Evolutionary conservation across 257 asterid genomes (phyloP), one percentile per base, ranked within the genome.

Genomic region (Solanum ahanhuiri): DNA sequence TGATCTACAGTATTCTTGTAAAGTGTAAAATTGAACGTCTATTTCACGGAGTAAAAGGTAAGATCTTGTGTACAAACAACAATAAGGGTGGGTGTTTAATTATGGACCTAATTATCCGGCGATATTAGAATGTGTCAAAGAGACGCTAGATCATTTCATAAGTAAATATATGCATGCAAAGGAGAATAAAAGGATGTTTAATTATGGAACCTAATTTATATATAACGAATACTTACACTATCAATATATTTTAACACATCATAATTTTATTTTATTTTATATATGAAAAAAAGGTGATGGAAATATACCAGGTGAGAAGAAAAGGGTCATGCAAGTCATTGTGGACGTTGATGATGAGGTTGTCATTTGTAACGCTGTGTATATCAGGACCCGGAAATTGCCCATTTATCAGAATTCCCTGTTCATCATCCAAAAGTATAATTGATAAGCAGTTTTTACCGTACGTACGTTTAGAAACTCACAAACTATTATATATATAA

Each of bases 351-450:
- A 96, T 85, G 23, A 92, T 88, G 85, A 94, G 87, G 69, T 94
- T 94, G 84, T 94, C 96, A 41, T 96, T 94, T 33, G 98, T 96
- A 17, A 90, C 96, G 7, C 93, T 82, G 31, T 88, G 35, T 70
- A 96, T 88, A 9, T 91, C 91, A 7, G 98, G 98, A 25, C 98
- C 98, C 0, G 98, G 98, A 90, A 95, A 95, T 82, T 93, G 93
- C 1, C 95, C 98, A 86, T 95, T 95, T 54, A 95, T 92, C 43
- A 95, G 87, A 79, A 95, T 93, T 60, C 94, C 98, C 97, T 95
- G 91, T 84, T 5, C 20, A 45, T 22, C 64, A 25, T 76, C 12
- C 30, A 73, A 4, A 12, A 22, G 1, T 37, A 12, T n/a, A 20
- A 73, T 33, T 28, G 25, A 18, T 3, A 35, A 57, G 20, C 64